Evolutionary conservation across 1,139 yeast genomes (phyloP), one percentile per base, ranked within the genome.

Genomic region (Scheffersomyces parashehatae): DNA sequence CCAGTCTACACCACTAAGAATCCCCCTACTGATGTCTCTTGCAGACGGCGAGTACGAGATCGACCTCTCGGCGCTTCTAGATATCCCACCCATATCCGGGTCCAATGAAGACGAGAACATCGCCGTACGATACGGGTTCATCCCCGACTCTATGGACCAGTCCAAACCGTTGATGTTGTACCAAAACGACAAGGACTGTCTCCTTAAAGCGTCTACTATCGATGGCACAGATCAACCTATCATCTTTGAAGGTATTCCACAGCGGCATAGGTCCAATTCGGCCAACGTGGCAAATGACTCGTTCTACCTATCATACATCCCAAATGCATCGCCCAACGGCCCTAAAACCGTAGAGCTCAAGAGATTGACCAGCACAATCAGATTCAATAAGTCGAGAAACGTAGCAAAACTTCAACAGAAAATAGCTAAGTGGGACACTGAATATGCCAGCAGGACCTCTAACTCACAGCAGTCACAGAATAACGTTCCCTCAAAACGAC

Each of bases 21-120:
- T 20, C 26, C 7, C 26, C 35, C 12, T 49, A 39, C 4, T 12
- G 12, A 66, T 66, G 70, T 51, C 59, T 11, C 52, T 70, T 36
- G 68, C 72, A 9, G 77, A 74, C 54, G 79, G 79, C 12, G 79
- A 74, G 49, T 74, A 74, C 50, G 77, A 70, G 35, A 64, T 74
- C 37, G 78, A 73, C 47, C 52, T 73, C 32, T 56, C 65, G 32
- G 62, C 55, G n/a, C 54, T 70, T 13, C 44, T 56, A 36, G 56
- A 51, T 12, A 28, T 47, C 39, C 37, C 52, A 41, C 47, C 48
- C 30, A 43, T 39, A 10, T 46, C 47, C 37, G 48, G 50, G 36
- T 41, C 40, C 28, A 43, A 42, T 32, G 58, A 55, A 11, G 51
- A 54, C 5, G 55, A 55, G 28, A 56, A 64, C 40, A 54, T 73